Evolutionary conservation across 495 filamentous ascomycete species (phyloP).

Genomic region (Penicillium taxi): DNA sequence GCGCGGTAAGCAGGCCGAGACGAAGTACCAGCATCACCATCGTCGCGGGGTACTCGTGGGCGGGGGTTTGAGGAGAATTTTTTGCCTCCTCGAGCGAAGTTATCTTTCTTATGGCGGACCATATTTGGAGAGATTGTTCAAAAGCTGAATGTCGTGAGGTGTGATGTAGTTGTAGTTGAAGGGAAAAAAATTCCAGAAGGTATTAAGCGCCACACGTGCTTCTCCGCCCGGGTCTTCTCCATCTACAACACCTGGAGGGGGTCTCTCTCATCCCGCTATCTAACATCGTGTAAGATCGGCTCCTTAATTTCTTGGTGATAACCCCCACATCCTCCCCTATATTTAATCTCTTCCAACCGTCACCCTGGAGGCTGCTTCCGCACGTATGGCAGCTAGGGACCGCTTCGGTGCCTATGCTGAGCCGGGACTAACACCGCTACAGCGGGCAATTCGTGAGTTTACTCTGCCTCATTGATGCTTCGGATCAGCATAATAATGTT

Average conservation of each 20-base stretch:
- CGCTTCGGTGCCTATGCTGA: slow-evolving; percentile 80
- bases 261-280: slow-evolving; percentile 12
- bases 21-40: slow-evolving; percentile 23
- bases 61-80: slow-evolving; percentile 48
- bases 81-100: slow-evolving; percentile 62
- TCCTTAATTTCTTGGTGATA: not conserved
- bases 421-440: slow-evolving; percentile 72
- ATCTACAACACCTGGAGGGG: slow-evolving; percentile 14
- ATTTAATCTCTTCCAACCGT: slow-evolving; percentile 9
- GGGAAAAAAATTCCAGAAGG: slow-evolving; percentile 14
- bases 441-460: slow-evolving; percentile 77
- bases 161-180: too few relatives aligned
- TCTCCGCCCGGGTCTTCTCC: slow-evolving; percentile 17
- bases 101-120: slow-evolving; percentile 94
- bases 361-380: slow-evolving; percentile 87
- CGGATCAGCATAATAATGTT: slow-evolving; percentile 5
- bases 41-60: slow-evolving; percentile 37
- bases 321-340: slow-evolving; percentile 5
- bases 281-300: not conserved
- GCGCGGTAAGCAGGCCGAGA: slow-evolving; percentile 69
- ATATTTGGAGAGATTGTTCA: slow-evolving; percentile 32
- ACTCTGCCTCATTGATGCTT: not conserved
- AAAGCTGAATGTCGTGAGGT: not conserved
- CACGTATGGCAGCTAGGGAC: slow-evolving; percentile 90
- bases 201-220: slow-evolving; percentile 27